phyloP scores from a whole-genome alignment of 2,329 filamentous ascomycete species.

The Fusarium sterilihyphosum region DNA sequence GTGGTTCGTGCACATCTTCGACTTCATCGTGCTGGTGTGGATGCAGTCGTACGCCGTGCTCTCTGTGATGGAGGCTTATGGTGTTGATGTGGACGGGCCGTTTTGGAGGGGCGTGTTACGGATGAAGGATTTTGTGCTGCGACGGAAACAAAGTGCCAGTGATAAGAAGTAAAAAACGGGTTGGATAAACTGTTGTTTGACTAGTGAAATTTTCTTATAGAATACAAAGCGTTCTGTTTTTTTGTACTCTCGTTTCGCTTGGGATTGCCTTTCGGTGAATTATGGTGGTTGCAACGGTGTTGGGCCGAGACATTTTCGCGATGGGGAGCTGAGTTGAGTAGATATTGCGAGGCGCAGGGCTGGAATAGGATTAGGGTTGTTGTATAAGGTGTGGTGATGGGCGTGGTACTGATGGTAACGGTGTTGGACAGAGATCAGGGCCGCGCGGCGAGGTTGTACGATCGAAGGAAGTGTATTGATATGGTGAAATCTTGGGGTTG shows the following conservation, averaged over 20 bases:
- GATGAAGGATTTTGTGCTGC: constrained; percentile 15
- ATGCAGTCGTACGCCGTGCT: constrained; percentile 42
- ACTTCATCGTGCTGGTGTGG: constrained; percentile 59
- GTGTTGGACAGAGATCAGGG: constrained; percentile 4
- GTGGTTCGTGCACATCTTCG: constrained; percentile 88
- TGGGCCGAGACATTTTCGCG: constrained; percentile 31
- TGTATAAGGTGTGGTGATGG: neutral
- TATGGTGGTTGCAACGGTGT: neutral
- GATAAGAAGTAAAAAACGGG: constrained; percentile 25
- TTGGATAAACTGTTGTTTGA: constrained; percentile 29
- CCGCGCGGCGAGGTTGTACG: constrained; percentile 24
- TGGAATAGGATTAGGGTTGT: neutral
- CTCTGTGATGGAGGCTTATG: constrained; percentile 40
- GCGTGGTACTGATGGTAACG: neutral
- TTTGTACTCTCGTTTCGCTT: neutral
- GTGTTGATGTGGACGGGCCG: constrained; percentile 50
- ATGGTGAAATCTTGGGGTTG: neutral
- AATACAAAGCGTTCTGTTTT: constrained; percentile 31
- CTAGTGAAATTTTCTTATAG: constrained; percentile 21
- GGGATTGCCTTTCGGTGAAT: constrained; percentile 9
- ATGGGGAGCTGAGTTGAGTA: neutral
- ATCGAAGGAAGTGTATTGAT: neutral
- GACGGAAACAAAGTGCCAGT: constrained; percentile 30
- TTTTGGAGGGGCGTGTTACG: constrained; percentile 35
- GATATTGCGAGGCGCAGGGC: neutral